A percentile compares a stretch with the other conserved stretches of the same genome.
Conservation (phyloP, 2,329 filamentous ascomycete genomes). For the Neofusicoccum laricinum region DNA sequence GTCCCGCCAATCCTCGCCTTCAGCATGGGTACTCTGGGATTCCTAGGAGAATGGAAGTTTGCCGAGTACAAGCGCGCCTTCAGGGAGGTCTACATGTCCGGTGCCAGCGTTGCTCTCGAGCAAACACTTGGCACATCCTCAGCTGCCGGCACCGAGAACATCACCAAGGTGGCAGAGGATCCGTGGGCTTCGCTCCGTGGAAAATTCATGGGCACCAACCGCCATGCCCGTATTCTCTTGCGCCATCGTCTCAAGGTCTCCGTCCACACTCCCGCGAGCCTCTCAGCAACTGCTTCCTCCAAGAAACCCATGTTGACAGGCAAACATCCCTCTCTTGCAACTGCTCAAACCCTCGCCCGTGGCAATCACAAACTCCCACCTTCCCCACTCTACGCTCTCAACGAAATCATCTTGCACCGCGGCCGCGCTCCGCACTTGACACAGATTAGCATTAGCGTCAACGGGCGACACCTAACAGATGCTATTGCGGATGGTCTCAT, state of each 20-base stretch:
- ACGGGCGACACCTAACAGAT: conserved; percentile 85
- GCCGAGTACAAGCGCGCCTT: conserved; percentile 88
- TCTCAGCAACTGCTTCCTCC: conserved; percentile 31
- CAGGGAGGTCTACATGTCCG: conserved; percentile 86
- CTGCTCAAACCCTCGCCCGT: conserved; percentile 19
- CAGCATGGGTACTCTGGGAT: conserved; percentile 94
- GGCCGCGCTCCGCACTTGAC: conserved; percentile 87
- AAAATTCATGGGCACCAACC: conserved; percentile 73
- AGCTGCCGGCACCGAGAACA: background rate
- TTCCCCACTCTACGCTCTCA: conserved; percentile 67
- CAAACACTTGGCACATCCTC: background rate
- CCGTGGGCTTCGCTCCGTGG: conserved; percentile 72
- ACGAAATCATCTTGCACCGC: conserved; percentile 91
- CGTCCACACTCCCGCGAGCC: conserved; percentile 65
- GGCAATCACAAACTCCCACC: conserved; percentile 43
- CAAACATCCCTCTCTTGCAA: conserved; percentile 13
- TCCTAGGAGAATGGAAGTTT: conserved; percentile 96
- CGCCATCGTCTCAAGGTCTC: conserved; percentile 85
- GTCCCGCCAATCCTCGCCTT: conserved; percentile 93
- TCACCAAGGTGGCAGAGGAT: conserved; percentile 40
- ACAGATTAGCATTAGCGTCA: conserved; percentile 87
- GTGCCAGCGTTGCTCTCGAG: conserved; percentile 48
- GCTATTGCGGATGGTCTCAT: conserved; percentile 95
- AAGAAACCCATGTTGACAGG: conserved; percentile 26
- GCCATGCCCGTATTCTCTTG: conserved; percentile 77